These are phyloP conservation scores for Vaccinium myrtillus DNA, from an alignment of 148 eudicot species.

Conservation along the genomic window DNA sequence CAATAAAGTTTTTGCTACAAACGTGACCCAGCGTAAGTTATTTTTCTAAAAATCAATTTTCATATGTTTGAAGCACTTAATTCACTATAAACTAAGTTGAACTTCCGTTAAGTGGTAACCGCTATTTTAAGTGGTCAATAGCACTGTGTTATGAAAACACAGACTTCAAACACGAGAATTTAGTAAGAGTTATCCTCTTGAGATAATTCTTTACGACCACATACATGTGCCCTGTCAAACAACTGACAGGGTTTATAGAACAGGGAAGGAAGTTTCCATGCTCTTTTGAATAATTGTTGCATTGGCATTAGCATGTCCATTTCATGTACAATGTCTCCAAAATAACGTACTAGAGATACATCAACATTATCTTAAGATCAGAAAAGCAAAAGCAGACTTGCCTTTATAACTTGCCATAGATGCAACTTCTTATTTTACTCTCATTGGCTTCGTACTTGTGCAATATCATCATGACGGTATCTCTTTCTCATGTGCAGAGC, in stretches of 20 bases:
- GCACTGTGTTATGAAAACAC: background rate
- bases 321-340: background rate
- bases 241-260: background rate
- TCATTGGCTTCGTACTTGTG: background rate
- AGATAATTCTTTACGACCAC: background rate
- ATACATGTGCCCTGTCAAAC: background rate
- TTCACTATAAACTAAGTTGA: background rate
- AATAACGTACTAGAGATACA: background rate
- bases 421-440: background rate
- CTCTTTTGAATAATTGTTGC: background rate
- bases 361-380: background rate
- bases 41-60: constrained; percentile 6
- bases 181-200: background rate
- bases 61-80: background rate
- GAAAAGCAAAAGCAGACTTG: background rate
- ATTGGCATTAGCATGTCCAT: background rate
- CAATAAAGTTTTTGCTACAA: constrained; percentile 80
- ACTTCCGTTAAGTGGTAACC: background rate
- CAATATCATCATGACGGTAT: background rate
- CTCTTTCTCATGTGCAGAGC: constrained; percentile 48
- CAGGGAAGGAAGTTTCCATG: background rate
- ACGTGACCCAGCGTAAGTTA: constrained; percentile 74
- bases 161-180: background rate
- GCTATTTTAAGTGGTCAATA: background rate
- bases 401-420: background rate